Base-by-base conservation (phyloP, 225 moss, liverwort and hornwort genomes). In the Takakia lepidozioides region DNA sequence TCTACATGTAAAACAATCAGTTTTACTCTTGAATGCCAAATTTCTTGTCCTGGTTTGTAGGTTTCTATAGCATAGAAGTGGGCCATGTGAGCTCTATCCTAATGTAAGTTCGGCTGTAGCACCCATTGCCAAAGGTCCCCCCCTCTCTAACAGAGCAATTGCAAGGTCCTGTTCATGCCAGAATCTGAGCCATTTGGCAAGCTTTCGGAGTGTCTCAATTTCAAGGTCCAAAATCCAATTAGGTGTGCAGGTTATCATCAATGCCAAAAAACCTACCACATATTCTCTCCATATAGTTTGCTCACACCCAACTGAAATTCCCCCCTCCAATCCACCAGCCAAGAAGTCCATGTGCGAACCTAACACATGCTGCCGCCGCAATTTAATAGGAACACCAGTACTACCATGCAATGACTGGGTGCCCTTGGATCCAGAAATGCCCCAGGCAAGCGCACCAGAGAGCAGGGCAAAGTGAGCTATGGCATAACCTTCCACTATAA, bases 81-180 rank as follows among this genome's bases (percentile, higher is more conserved):
- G n/a, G n/a, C n/a, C n/a, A n/a, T n/a, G n/a, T n/a, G n/a, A n/a
- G n/a, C n/a, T n/a, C 29, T 59, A 75, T 20, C 67, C 62, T 43
- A 89, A 58, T 10, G 61, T 84, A 10, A 86, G 76, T 37, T 93
- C 86, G 15, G 86, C 86, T 39, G 93, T 83, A 11, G 79, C 83
- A 32, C 76, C 83, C 57, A 89, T 71, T 10, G 83, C 81, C 9
- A 65, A 66, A 0, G 78, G 67, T 15, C 78, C 81, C 18, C 89
- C 93, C 27, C 79, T 55, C 59, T 93, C 93, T 18, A 93, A 56
- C 25, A 93, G 74, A 13, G 89, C 88, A 52, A 89, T 64, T 10
- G 93, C 93, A 55, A 93, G 76, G 20, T 93, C 86, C 47, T 81
- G 86, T 54, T 93, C 89, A 19, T 89, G 77, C 93, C 86, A 93